phyloP scores from a whole-genome alignment of 306 rosid genomes.

The Trifolium repens region DNA sequence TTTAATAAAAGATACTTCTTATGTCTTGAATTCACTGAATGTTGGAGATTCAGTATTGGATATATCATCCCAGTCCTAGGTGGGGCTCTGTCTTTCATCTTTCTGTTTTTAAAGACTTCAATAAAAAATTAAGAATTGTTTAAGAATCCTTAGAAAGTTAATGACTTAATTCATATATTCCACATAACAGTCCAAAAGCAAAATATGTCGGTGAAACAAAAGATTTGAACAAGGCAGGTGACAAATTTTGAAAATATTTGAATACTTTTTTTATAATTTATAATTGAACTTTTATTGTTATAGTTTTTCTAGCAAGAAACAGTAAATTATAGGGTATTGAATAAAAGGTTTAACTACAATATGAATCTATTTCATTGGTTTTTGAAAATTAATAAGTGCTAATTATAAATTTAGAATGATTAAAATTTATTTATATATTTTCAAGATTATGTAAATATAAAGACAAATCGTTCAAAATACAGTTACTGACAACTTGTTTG shows the following conservation, averaged over 20 bases:
- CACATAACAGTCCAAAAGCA: conserved; percentile 31
- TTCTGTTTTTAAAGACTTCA: not conserved
- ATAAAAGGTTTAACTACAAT: too few species aligned
- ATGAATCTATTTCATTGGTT: too few species aligned
- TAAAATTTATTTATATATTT: too few species aligned
- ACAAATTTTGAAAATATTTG: not conserved
- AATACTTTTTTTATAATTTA: too few species aligned
- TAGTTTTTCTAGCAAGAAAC: too few species aligned
- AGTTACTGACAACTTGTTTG: too few species aligned
- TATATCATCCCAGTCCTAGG: not conserved
- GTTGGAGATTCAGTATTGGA: conserved; percentile 36
- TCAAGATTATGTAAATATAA: too few species aligned
- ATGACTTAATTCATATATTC: conserved; percentile 5
- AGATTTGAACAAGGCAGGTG: conserved; percentile 26
- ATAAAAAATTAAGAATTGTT: conserved; percentile 26
- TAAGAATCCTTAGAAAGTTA: conserved; percentile 21
- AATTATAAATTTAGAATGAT: too few species aligned
- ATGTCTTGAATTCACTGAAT: conserved; percentile 27
- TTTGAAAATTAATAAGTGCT: too few species aligned
- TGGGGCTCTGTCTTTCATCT: conserved; percentile 29
- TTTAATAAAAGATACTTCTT: not conserved
- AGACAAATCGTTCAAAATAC: too few species aligned
- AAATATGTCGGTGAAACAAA: conserved; percentile 44
- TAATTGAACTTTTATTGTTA: too few species aligned
- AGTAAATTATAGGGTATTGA: too few species aligned